A percentile compares a stretch with the other conserved stretches of the same genome.
These are phyloP conservation scores for Aspergillus saccharolyticus DNA, from an alignment of 495 filamentous ascomycete genomes.

Conservation along the genomic window DNA sequence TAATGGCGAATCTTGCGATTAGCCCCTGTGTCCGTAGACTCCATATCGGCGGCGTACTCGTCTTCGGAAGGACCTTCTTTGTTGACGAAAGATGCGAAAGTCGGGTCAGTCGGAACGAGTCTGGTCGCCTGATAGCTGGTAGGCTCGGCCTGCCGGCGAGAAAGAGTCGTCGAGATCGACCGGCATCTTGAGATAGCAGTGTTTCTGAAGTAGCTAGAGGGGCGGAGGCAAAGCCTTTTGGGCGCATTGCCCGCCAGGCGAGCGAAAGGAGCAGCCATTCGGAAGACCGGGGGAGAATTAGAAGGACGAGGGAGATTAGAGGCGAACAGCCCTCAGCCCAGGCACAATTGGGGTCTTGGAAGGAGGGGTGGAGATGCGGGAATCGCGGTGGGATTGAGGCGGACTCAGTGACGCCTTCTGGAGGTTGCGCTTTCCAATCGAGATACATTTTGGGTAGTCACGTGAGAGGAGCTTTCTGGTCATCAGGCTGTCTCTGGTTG, in stretches of 20 bases:
- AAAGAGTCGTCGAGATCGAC: conserved; percentile 62
- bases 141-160: conserved; percentile 56
- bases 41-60: conserved; percentile 40
- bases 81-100: conserved; percentile 50
- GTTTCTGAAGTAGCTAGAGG: conserved; percentile 38
- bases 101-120: conserved; percentile 54
- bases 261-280: conserved; percentile 63
- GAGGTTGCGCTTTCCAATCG: conserved; percentile 29
- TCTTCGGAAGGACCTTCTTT: conserved; percentile 36
- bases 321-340: conserved; percentile 38
- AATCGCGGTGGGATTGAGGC: conserved; percentile 24
- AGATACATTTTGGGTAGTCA: conserved; percentile 40
- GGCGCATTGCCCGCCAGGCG: conserved; percentile 59
- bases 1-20: conserved; percentile 95
- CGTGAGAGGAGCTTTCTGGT: conserved; percentile 35
- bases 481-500: conserved; percentile 41
- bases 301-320: conserved; percentile 20
- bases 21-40: conserved; percentile 49
- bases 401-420: conserved; percentile 25
- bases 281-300: conserved; percentile 29
- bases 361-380: conserved; percentile 30
- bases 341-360: conserved; percentile 32
- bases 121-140: conserved; percentile 55
- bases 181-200: conserved; percentile 45
- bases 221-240: conserved; percentile 59